Conservation (phyloP, 208 protist species). For the Trypanosoma theileri region DNA sequence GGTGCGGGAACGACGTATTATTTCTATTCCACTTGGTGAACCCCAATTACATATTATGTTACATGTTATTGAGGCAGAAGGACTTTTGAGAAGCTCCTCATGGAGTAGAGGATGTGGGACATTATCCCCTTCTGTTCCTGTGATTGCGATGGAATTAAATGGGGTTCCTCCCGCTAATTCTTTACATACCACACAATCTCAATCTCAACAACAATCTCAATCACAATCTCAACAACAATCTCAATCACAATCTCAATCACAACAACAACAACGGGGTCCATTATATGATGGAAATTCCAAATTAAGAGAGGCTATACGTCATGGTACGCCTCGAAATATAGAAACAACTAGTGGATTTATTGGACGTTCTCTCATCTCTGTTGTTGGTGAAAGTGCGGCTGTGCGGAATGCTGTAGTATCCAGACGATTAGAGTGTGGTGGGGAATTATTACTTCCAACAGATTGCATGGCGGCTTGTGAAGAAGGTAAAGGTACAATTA, state of each 20-base stretch:
- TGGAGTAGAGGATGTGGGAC: background rate
- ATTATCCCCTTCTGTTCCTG: background rate
- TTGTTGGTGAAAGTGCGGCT: conserved; percentile 1
- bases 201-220: conserved; percentile 5
- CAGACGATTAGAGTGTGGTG: conserved; percentile 54
- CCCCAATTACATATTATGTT: conserved; percentile 53
- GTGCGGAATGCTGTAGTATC: conserved; percentile 43
- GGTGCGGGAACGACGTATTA: conserved; percentile 56
- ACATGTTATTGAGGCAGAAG: conserved; percentile 66
- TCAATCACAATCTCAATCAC: background rate
- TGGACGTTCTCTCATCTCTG: conserved; percentile 11
- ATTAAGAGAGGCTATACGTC: background rate
- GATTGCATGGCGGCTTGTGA: conserved; percentile 41
- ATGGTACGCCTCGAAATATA: background rate
- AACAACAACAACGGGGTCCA: background rate
- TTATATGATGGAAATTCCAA: background rate
- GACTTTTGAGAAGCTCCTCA: conserved; percentile 18
- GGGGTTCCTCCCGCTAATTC: conserved; percentile 17
- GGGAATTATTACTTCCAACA: conserved; percentile 73
- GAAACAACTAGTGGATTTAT: conserved; percentile 1
- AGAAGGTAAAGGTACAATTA: conserved; percentile 55
- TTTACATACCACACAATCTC: background rate
- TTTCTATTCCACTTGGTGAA: conserved; percentile 74
- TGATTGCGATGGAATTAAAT: conserved; percentile 27
- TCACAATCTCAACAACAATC: conserved; percentile 8